These are phyloP conservation scores for Kwoniella botswanensis DNA, from an alignment of 768 basidiomycete species.

Conservation along the genomic window DNA sequence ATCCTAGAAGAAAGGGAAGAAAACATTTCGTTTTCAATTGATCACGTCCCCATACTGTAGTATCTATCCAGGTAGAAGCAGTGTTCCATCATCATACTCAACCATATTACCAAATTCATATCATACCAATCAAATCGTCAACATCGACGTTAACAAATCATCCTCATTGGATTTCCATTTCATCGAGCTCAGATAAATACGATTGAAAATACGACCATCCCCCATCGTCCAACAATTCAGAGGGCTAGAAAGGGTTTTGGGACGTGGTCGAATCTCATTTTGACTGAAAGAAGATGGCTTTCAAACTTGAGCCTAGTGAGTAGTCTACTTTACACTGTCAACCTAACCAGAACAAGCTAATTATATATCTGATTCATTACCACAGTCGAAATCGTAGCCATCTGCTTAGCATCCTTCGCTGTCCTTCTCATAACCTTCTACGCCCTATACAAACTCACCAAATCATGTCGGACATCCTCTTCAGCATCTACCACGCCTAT, in stretches of 20 bases:
- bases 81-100: no score
- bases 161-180: no score
- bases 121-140: no score
- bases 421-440: slow-evolving; percentile 13
- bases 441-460: slow-evolving; percentile 5
- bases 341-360: not conserved
- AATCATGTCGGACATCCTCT: slow-evolving; percentile 7
- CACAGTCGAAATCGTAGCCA: slow-evolving; percentile 33
- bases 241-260: no score
- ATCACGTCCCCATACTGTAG: no score
- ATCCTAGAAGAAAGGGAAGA: not conserved
- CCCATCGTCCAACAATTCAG: no score
- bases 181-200: no score
- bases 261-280: no score
- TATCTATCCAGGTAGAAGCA: no score
- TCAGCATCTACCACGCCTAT: slow-evolving; percentile 11
- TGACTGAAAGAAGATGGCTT: not conserved
- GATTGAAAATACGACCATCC: no score
- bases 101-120: no score
- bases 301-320: slow-evolving; percentile 24
- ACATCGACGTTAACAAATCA: no score
- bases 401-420: slow-evolving; percentile 17
- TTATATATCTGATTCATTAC: not conserved
- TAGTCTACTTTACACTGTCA: not conserved
- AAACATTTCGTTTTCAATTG: not conserved